Evolutionary conservation across 768 basidiomycete genomes (phyloP).

Genomic region (Hortiboletus campestris): DNA sequence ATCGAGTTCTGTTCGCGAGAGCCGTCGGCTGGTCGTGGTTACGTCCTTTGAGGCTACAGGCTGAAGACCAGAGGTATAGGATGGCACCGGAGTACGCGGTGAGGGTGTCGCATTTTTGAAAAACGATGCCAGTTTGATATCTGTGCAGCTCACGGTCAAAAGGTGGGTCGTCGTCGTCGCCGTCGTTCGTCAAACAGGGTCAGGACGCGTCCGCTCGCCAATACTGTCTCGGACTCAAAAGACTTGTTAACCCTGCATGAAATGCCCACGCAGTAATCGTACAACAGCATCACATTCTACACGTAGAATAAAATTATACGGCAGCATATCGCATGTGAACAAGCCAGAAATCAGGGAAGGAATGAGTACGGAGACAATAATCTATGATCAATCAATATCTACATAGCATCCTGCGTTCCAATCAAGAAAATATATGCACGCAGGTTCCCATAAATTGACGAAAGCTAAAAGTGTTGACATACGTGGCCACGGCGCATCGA

Average conservation of each 20-base stretch:
- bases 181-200: slow-evolving; percentile 7
- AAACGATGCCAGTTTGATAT: slow-evolving; percentile 62
- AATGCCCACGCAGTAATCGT: slow-evolving; percentile 22
- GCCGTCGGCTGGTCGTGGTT: slow-evolving; percentile 44
- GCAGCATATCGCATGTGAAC: slow-evolving; percentile 28
- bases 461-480: slow-evolving; percentile 11
- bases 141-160: background rate
- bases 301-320: slow-evolving; percentile 33
- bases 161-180: slow-evolving; percentile 9
- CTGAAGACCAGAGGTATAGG: slow-evolving; percentile 51
- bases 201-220: slow-evolving; percentile 1
- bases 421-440: slow-evolving; percentile 34
- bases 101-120: slow-evolving; percentile 52
- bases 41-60: slow-evolving; percentile 57
- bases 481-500: background rate
- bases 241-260: slow-evolving; percentile 19
- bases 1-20: slow-evolving; percentile 74
- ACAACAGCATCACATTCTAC: slow-evolving; percentile 31
- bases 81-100: slow-evolving; percentile 42
- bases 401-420: slow-evolving; percentile 33
- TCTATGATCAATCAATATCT: slow-evolving; percentile 33
- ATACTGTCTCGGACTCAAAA: slow-evolving; percentile 2
- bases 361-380: slow-evolving; percentile 27
- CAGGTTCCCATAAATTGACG: slow-evolving; percentile 17
- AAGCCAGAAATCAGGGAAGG: slow-evolving; percentile 7